Percentiles rank a stretch among this genome's conserved stretches.
Evolutionary conservation across 768 basidiomycete genomes (phyloP).

Genomic region (Phylloporus sp.): DNA sequence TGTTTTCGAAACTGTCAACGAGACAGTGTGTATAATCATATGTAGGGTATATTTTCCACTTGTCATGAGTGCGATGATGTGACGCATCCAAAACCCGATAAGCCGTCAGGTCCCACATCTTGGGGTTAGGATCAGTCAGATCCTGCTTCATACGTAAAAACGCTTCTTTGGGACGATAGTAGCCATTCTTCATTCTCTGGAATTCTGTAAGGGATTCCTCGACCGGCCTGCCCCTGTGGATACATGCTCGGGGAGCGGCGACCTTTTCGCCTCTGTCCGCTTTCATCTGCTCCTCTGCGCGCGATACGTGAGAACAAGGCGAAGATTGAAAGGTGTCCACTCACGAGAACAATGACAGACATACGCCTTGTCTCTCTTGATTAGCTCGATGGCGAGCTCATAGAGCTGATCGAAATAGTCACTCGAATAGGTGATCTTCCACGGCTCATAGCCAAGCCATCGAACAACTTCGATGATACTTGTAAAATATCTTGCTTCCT

Average conservation of each 20-base stretch:
- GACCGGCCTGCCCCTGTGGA: slow-evolving; percentile 83
- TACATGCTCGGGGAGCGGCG: slow-evolving; percentile 75
- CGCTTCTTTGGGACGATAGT: slow-evolving; percentile 88
- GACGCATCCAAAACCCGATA: slow-evolving; percentile 88
- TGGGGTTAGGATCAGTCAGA: slow-evolving; percentile 85
- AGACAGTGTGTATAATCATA: slow-evolving; percentile 99
- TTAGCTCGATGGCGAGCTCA: slow-evolving; percentile 82
- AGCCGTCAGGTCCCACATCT: slow-evolving; percentile 99
- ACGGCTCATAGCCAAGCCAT: slow-evolving; percentile 97
- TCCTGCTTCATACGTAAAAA: slow-evolving; percentile 98
- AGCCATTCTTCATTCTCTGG: slow-evolving; percentile 85
- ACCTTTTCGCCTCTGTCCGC: slow-evolving; percentile 81
- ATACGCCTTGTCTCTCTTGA: slow-evolving; percentile 88
- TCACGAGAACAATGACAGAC: slow-evolving; percentile 93
- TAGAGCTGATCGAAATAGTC: slow-evolving; percentile 91
- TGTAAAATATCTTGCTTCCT: slow-evolving; percentile 94
- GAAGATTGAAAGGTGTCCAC: slow-evolving; percentile 28
- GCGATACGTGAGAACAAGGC: slow-evolving; percentile 3
- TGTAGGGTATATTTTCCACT: slow-evolving; percentile 97
- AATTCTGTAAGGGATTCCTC: slow-evolving; percentile 86
- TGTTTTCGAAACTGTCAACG: slow-evolving; percentile 97
- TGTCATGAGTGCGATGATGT: slow-evolving; percentile 89
- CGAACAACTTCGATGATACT: slow-evolving; percentile 92
- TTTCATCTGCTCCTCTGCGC: slow-evolving; percentile 86
- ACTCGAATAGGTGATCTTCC: slow-evolving; percentile 98